A percentile compares a stretch with the other conserved stretches of the same genome.
phyloP scores from a whole-genome alignment of 2,329 filamentous ascomycete species.

The Blastomyces emzantsi region DNA sequence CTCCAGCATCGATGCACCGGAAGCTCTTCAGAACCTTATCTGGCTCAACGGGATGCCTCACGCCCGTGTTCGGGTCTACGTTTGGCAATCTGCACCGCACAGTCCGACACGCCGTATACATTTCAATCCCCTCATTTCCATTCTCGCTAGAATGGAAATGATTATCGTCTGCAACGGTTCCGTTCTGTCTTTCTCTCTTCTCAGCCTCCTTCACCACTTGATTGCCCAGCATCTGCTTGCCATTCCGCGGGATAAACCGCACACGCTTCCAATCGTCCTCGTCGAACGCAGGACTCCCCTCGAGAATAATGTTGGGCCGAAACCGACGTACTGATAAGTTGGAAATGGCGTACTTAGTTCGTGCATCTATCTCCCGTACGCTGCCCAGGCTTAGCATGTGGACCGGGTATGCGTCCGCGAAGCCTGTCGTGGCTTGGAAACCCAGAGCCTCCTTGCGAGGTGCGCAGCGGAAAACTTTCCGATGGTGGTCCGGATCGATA shows the following conservation, averaged over 20 bases:
- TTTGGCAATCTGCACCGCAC: conserved; percentile 51
- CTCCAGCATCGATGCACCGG: conserved; percentile 44
- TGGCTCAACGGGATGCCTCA: conserved; percentile 41
- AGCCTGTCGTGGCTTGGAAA: conserved; percentile 46
- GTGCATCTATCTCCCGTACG: conserved; percentile 42
- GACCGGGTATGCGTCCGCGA: conserved; percentile 52
- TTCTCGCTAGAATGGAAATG: conserved; percentile 6
- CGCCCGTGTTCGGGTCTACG: conserved; percentile 48
- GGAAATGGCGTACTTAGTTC: conserved; percentile 33
- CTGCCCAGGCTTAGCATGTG: conserved; percentile 49
- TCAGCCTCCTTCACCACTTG: not conserved
- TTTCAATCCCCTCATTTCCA: conserved; percentile 23
- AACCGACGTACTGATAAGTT: conserved; percentile 46
- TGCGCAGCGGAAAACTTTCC: conserved; percentile 47
- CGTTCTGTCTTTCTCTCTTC: not conserved
- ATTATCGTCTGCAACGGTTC: not conserved
- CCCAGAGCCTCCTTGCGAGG: conserved; percentile 44
- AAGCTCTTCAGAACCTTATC: conserved; percentile 42
- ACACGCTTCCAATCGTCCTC: conserved; percentile 53
- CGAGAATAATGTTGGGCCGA: conserved; percentile 49
- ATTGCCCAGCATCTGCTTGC: not conserved
- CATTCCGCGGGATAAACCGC: conserved; percentile 27
- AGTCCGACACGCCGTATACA: conserved; percentile 48
- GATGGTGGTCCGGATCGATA: conserved; percentile 35
- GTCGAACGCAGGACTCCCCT: conserved; percentile 44